Conservation (phyloP, 306 rosid genomes). For the Erythrophleum fordii region DNA sequence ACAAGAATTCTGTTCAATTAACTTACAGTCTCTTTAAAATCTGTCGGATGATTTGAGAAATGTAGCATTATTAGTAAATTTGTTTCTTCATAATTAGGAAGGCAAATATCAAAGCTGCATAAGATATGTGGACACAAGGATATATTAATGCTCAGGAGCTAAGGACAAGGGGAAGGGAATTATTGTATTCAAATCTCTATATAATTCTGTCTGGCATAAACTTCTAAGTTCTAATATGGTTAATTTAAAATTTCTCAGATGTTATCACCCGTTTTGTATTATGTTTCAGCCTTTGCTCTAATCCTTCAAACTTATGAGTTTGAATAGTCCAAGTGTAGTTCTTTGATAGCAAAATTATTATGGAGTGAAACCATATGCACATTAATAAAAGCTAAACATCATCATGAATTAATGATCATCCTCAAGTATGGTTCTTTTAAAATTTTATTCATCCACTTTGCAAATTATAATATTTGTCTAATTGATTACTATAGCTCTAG, state of each 20-base stretch:
- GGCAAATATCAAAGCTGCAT: background rate
- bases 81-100: background rate
- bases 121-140: background rate
- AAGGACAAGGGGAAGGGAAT: background rate
- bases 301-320: background rate
- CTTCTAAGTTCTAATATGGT: background rate
- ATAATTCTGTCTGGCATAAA: background rate
- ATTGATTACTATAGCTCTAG: background rate
- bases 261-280: background rate
- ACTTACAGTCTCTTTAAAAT: background rate
- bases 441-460: background rate
- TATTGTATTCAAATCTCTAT: background rate
- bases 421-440: slow-evolving; percentile 13
- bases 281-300: background rate
- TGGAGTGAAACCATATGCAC: slow-evolving; percentile 3
- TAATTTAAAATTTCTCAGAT: background rate
- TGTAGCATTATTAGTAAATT: background rate
- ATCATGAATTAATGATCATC: background rate
- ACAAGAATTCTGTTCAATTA: background rate
- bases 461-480: slow-evolving; percentile 9
- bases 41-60: background rate
- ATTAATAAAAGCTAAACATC: background rate
- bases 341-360: background rate
- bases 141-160: background rate
- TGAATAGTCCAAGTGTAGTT: background rate